These are phyloP conservation scores for Scopulariopsis brevicaulis DNA, from an alignment of 2,329 filamentous ascomycete genomes.

Conservation along the genomic window DNA sequence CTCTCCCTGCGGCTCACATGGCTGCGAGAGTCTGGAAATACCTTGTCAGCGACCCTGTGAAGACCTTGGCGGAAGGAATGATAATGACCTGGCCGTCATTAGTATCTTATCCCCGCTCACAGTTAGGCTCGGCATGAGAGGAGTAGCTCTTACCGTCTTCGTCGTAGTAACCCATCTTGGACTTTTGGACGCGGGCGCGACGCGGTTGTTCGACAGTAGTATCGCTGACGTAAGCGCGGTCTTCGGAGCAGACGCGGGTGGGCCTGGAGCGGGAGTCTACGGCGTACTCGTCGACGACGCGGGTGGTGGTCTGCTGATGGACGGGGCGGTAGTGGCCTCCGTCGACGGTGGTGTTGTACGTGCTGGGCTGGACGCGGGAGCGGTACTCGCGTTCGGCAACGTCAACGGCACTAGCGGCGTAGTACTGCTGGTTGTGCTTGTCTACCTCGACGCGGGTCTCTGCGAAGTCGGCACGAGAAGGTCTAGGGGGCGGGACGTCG, in stretches of 20 bases:
- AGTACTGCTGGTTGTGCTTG: constrained; percentile 29
- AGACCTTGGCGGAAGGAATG: constrained; percentile 45
- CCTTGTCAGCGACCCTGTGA: constrained; percentile 46
- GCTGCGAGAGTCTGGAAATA: constrained; percentile 32
- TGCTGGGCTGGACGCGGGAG: constrained; percentile 41
- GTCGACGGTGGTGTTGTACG: constrained; percentile 19
- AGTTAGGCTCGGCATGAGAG: not conserved
- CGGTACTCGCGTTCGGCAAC: constrained; percentile 56
- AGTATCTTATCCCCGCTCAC: not conserved
- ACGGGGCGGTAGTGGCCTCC: constrained; percentile 19
- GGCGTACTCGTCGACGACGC: constrained; percentile 22
- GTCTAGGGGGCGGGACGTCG: constrained; percentile 19
- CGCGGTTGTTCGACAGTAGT: constrained; percentile 49
- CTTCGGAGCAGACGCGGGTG: constrained; percentile 37
- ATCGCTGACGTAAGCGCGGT: constrained; percentile 41
- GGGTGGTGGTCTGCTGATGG: constrained; percentile 11
- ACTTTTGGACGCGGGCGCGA: constrained; percentile 24
- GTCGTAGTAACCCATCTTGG: constrained; percentile 57
- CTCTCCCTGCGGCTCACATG: constrained; percentile 36
- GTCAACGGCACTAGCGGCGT: constrained; percentile 43
- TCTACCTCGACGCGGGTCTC: constrained; percentile 59
- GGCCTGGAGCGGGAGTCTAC: constrained; percentile 23
- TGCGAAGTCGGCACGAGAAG: constrained; percentile 33
- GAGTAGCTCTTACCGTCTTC: constrained; percentile 38
- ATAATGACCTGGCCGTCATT: constrained; percentile 36